Percentiles rank a stretch among this genome's conserved stretches.
phyloP scores from a whole-genome alignment of 345 rosid genomes.

The Bruguiera parviflora region DNA sequence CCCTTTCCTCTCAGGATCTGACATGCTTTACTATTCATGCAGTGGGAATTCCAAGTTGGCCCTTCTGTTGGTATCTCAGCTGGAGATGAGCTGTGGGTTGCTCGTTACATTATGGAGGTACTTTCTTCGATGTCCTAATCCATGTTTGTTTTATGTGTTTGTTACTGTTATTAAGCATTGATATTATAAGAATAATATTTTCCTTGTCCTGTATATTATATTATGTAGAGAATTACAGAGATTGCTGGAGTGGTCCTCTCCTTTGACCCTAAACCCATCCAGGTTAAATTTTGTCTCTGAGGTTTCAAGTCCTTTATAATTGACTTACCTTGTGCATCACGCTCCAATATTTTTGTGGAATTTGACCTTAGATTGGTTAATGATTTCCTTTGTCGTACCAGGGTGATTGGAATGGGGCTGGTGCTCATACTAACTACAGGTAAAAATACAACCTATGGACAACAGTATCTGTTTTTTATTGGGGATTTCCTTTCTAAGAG shows the following conservation, averaged over 20 bases:
- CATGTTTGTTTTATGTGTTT: not conserved
- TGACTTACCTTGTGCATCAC: not conserved
- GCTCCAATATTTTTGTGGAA: not conserved
- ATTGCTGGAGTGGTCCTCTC: conserved; percentile 24
- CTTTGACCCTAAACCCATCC: conserved; percentile 23
- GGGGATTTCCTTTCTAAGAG: not conserved
- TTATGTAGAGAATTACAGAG: conserved; percentile 24
- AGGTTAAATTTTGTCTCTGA: not conserved
- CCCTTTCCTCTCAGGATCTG: too few relatives aligned
- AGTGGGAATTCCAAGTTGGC: conserved; percentile 33
- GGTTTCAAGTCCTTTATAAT: not conserved
- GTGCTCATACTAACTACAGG: conserved; percentile 29
- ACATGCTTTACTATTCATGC: not conserved
- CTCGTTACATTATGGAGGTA: conserved; percentile 28
- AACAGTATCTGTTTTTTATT: not conserved
- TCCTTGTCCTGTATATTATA: too few relatives aligned
- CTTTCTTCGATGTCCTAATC: not conserved
- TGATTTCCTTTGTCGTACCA: not conserved
- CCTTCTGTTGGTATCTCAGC: conserved; percentile 24
- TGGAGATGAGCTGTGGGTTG: conserved; percentile 27
- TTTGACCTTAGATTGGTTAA: not conserved
- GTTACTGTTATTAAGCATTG: too few relatives aligned
- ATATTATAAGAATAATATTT: too few relatives aligned
- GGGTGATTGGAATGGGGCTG: conserved; percentile 32
- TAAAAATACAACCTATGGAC: not conserved